Evolutionary conservation across 2,329 filamentous ascomycete genomes (phyloP), one percentile per base, ranked within the genome.

Genomic region (Emmonsiellopsis sp.): DNA sequence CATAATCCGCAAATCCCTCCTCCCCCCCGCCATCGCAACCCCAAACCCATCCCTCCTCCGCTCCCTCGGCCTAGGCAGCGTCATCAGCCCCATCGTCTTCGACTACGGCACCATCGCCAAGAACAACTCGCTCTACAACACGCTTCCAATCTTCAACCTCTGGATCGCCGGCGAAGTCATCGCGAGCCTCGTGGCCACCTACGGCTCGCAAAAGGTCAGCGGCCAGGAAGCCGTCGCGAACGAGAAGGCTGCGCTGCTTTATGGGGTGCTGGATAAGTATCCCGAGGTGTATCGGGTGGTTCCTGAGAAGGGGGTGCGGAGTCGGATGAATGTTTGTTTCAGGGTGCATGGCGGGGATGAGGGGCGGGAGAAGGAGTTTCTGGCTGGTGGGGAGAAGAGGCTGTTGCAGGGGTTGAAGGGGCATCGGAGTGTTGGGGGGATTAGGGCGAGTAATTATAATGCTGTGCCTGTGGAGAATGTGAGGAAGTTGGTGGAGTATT

Each of bases 121-220:
- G 77, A 94, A 94, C 74, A 93, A 95, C 75, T 93, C 87, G 62
- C 79, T 97, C 31, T 97, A 97, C 76, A 97, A 97, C 73, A 97
- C 92, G 0, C 76, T 97, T 9, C 91, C 89, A 64, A 95, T 97
- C 64, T 95, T 97, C 64, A 91, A 92, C 68, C 87, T 96, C 38
- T 97, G 86, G 63, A 82, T 96, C 52, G 88, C 89, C 13, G 90
- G 90, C n/a, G 83, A 88, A 67, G 91, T 97, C 50, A 84, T 97
- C 65, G 83, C 87, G 65, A 83, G 81, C 58, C 79, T 95, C 0
- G 77, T 95, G 11, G 65, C 73, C 15, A 79, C 76, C 0, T 87
- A 81, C 68, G 78, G 82, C 2, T 71, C 83, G 60, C 72, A 77
- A 56, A 89, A 86, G 64, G 85, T 94, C 5, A 76, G 80, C 13